Conservation (phyloP, 805 yeast genomes). For the Spathaspora girioi region DNA sequence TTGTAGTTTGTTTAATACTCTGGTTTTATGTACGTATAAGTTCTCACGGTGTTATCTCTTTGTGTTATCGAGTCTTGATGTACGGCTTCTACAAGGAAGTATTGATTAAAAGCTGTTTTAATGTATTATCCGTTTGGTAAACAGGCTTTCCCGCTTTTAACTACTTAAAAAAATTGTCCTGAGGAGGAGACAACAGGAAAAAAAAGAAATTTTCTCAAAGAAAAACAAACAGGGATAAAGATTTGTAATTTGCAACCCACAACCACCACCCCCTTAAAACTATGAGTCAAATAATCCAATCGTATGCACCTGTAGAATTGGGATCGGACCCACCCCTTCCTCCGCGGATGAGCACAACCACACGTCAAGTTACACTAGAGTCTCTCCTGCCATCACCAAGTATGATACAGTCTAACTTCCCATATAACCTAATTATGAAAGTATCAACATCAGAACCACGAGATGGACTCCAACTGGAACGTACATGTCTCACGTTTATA, state of each 20-base stretch:
- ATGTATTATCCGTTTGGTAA: background rate
- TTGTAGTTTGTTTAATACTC: background rate
- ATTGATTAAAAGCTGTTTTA: no score
- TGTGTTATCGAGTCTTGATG: no score
- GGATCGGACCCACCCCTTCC: background rate
- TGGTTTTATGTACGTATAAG: background rate
- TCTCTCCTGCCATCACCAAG: background rate
- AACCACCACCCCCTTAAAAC: background rate
- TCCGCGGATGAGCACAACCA: slow-evolving; percentile 1
- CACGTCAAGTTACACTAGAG: background rate
- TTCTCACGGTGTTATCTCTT: no score
- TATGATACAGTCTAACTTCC: slow-evolving; percentile 8
- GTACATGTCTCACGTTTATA: slow-evolving; percentile 49
- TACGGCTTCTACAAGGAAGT: no score
- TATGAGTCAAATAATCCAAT: background rate
- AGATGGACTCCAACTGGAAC: slow-evolving; percentile 51
- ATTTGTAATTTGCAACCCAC: background rate
- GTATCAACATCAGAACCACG: slow-evolving; percentile 48
- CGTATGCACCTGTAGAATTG: background rate
- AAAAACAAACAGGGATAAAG: background rate
- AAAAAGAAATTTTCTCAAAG: background rate
- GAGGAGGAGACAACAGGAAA: background rate
- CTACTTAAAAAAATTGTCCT: background rate
- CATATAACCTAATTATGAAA: slow-evolving; percentile 16
- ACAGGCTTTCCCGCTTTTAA: background rate